Conservation (phyloP, 257 asterid species). For the Primulina tabacum region DNA sequence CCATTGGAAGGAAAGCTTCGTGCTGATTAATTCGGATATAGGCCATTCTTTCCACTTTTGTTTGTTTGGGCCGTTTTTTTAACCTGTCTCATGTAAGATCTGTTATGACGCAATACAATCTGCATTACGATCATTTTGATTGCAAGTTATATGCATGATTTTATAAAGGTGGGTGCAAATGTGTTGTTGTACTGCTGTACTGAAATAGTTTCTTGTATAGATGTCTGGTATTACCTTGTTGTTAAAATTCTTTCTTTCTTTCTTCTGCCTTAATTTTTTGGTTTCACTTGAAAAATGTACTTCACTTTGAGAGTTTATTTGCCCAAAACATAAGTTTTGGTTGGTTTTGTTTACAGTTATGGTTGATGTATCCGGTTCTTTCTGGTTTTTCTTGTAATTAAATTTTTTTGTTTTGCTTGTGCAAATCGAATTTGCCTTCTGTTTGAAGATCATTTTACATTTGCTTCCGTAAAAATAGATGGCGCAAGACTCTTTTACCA, state of each 20-base stretch:
- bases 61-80: conserved; percentile 18
- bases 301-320: neutral
- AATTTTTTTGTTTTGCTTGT: too few species aligned
- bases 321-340: too few species aligned
- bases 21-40: conserved; percentile 37
- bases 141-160: conserved; percentile 21
- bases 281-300: conserved; percentile 11
- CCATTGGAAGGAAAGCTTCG: conserved; percentile 32
- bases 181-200: conserved; percentile 13
- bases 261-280: neutral
- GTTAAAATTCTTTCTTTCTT: conserved; percentile 17
- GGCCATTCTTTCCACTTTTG: conserved; percentile 15
- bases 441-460: neutral
- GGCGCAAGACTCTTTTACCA: neutral
- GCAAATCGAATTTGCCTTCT: neutral
- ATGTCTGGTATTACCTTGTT: conserved; percentile 19
- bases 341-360: too few species aligned
- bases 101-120: conserved; percentile 18
- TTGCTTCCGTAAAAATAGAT: neutral
- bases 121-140: conserved; percentile 1
- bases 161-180: conserved; percentile 7
- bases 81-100: conserved; percentile 18
- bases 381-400: too few species aligned
- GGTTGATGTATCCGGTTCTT: too few species aligned
- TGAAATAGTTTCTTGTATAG: conserved; percentile 29